Conservation (phyloP, 2,329 filamentous ascomycete genomes). For the Graphilbum ipis-grandicollis region DNA sequence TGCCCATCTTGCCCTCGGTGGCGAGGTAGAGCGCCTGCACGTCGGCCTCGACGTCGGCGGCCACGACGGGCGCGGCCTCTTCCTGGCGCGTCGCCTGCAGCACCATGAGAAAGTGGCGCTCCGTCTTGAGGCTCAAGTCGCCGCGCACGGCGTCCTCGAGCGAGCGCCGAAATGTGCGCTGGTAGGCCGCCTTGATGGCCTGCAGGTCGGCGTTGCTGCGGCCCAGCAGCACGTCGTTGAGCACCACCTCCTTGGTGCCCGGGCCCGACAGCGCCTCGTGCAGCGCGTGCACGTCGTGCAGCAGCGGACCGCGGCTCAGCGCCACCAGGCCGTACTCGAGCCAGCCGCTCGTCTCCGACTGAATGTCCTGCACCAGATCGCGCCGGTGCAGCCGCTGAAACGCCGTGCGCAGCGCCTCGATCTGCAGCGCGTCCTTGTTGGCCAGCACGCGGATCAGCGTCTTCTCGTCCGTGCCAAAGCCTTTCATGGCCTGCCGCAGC, state of each 20-base stretch:
- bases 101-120: constrained; percentile 70
- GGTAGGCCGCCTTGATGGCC: constrained; percentile 70
- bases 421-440: constrained; percentile 60
- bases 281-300: constrained; percentile 56
- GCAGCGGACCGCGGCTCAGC: constrained; percentile 61
- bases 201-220: constrained; percentile 75
- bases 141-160: constrained; percentile 57
- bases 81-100: constrained; percentile 58
- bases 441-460: constrained; percentile 53
- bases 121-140: constrained; percentile 75
- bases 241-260: constrained; percentile 70
- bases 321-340: constrained; percentile 61
- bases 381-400: constrained; percentile 50
- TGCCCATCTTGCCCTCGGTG: constrained; percentile 55
- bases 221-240: constrained; percentile 74
- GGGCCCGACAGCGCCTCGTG: constrained; percentile 56
- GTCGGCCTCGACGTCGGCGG: constrained; percentile 57
- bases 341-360: constrained; percentile 59
- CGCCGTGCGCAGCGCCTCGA: constrained; percentile 47
- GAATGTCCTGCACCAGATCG: constrained; percentile 56
- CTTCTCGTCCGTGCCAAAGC: constrained; percentile 73
- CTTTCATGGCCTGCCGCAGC: constrained; percentile 75
- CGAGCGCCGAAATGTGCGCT: constrained; percentile 43
- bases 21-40: constrained; percentile 61
- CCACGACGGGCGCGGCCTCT: constrained; percentile 57